A percentile compares a stretch with the other conserved stretches of the same genome.
phyloP scores from a whole-genome alignment of 2,329 filamentous ascomycete species.

The Beauveria sp. region DNA sequence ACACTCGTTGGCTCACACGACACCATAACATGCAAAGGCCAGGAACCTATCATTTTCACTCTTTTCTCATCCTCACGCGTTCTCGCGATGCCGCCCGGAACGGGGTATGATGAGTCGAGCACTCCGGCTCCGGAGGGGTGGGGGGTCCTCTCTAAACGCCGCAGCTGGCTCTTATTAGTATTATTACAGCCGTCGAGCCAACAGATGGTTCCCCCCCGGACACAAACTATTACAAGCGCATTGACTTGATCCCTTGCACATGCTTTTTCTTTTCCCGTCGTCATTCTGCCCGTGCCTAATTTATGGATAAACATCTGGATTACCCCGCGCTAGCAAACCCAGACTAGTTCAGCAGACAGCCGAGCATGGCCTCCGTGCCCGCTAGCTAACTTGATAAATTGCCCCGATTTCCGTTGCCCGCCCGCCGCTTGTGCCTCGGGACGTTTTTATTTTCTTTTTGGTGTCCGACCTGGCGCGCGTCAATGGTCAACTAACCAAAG shows the following conservation, averaged over 20 bases:
- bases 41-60: no score
- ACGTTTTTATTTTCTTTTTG: neutral
- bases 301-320: no score
- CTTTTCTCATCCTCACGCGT: no score
- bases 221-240: neutral
- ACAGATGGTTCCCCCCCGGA: no score
- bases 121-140: neutral
- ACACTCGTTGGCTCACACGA: no score
- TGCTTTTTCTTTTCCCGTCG: neutral
- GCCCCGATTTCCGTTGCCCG: conserved; percentile 1
- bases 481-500: neutral
- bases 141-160: no score
- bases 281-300: no score
- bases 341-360: neutral
- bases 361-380: neutral
- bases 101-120: neutral
- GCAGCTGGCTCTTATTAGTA: no score
- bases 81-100: no score
- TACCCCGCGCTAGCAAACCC: neutral
- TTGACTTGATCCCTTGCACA: neutral
- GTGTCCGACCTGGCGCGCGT: neutral
- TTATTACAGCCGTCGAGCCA: no score
- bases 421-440: neutral
- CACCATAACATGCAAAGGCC: no score
- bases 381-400: neutral